These are phyloP conservation scores for Brassica carinata DNA, from an alignment of 345 rosid species.

Conservation along the genomic window DNA sequence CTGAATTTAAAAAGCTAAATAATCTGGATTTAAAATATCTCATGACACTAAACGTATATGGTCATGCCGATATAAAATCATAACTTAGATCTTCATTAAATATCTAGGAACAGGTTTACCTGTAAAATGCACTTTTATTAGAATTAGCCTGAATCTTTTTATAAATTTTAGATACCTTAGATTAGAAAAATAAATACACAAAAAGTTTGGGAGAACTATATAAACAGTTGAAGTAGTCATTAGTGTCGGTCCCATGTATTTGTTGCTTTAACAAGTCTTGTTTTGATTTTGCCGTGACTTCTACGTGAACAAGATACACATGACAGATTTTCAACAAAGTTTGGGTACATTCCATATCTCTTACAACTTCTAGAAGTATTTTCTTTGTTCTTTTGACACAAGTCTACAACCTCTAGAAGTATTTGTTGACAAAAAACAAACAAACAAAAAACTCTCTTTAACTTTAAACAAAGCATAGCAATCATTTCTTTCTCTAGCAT, in stretches of 20 bases:
- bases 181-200: neutral
- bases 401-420: neutral
- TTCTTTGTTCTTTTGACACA: neutral
- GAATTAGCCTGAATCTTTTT: too few species aligned
- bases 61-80: too few species aligned
- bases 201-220: slow-evolving; percentile 18
- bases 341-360: neutral
- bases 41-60: too few species aligned
- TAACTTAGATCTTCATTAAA: too few species aligned
- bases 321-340: neutral
- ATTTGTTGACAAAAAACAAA: neutral
- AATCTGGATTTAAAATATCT: too few species aligned
- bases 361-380: neutral
- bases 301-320: slow-evolving; percentile 25
- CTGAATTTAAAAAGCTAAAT: too few species aligned
- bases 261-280: slow-evolving; percentile 18
- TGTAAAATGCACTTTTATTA: too few species aligned
- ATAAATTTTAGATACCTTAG: too few species aligned
- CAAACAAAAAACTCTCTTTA: neutral
- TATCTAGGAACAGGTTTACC: too few species aligned
- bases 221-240: slow-evolving; percentile 9
- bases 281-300: slow-evolving; percentile 26
- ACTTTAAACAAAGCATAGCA: neutral
- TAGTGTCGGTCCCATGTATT: slow-evolving; percentile 2
- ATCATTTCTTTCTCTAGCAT: neutral